These are phyloP conservation scores for Ceratobasidium sp. DNA, from an alignment of 1,284 basidiomycete genomes.

Conservation along the genomic window DNA sequence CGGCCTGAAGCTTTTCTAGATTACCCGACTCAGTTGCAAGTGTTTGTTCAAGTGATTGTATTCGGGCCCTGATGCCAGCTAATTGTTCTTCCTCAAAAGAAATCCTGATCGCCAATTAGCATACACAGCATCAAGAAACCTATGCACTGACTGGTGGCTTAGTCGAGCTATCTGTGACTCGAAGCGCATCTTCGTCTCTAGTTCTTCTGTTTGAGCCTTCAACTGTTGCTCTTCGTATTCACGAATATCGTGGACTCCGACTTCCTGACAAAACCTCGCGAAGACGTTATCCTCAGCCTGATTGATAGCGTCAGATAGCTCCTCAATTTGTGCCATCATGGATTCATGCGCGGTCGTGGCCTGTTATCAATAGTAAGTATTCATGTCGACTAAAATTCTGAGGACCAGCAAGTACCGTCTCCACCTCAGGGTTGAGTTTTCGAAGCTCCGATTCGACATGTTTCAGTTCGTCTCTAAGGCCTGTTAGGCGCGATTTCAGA, in stretches of 20 bases:
- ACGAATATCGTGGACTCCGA: slow-evolving; percentile 84
- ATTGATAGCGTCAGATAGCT: slow-evolving; percentile 69
- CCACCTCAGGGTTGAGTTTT: slow-evolving; percentile 68
- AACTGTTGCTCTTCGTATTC: slow-evolving; percentile 96
- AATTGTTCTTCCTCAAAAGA: slow-evolving; percentile 83
- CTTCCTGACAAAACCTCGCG: slow-evolving; percentile 77
- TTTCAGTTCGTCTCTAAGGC: slow-evolving; percentile 80
- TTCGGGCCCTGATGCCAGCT: slow-evolving; percentile 66
- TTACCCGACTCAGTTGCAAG: slow-evolving; percentile 65
- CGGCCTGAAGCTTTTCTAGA: slow-evolving; percentile 63
- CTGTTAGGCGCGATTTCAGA: slow-evolving; percentile 67
- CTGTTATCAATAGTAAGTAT: slow-evolving; percentile 49
- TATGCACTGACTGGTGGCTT: slow-evolving; percentile 76
- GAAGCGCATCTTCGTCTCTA: slow-evolving; percentile 81
- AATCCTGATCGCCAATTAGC: slow-evolving; percentile 57
- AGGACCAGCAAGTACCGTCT: slow-evolving; percentile 59
- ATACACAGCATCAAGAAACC: background rate
- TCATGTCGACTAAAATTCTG: background rate
- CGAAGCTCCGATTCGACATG: slow-evolving; percentile 75
- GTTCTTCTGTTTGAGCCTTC: slow-evolving; percentile 85
- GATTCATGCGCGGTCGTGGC: slow-evolving; percentile 59
- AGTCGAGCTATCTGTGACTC: slow-evolving; percentile 89
- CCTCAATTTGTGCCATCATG: slow-evolving; percentile 57
- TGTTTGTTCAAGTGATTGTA: slow-evolving; percentile 63
- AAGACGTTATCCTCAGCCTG: slow-evolving; percentile 86